Percentiles rank a stretch among this genome's conserved stretches.
Evolutionary conservation across 2,329 filamentous ascomycete genomes (phyloP).

Genomic region (Arthrinium phaeospermum): DNA sequence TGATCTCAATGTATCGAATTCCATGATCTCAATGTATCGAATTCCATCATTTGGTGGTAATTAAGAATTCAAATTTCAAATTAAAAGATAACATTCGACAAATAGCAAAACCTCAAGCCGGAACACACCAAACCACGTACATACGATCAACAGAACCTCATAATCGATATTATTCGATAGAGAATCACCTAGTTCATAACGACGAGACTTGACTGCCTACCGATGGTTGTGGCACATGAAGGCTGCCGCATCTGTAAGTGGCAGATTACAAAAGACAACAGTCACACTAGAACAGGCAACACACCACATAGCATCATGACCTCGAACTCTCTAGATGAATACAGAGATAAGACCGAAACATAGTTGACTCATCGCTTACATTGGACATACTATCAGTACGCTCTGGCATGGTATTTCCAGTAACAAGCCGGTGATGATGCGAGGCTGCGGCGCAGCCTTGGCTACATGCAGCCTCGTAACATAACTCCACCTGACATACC

Average conservation of each 20-base stretch:
- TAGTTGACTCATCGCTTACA: not conserved
- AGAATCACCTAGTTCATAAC: not conserved
- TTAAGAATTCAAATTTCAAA: too few species aligned
- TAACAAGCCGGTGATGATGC: not conserved
- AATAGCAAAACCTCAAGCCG: too few species aligned
- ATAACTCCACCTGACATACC: not conserved
- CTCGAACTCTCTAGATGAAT: too few species aligned
- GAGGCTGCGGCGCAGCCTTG: conserved; percentile 7
- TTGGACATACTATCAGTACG: not conserved
- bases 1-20: too few species aligned
- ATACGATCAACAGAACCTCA: not conserved
- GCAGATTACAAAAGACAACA: not conserved
- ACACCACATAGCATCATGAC: not conserved
- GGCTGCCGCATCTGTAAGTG: not conserved
- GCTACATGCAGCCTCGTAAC: conserved; percentile 1
- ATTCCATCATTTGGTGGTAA: too few species aligned
- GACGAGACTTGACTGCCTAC: not conserved
- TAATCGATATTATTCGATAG: fast-evolving
- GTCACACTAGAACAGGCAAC: not conserved
- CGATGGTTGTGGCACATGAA: not conserved
- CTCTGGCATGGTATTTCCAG: not conserved
- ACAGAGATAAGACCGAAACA: not conserved
- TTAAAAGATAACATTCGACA: too few species aligned
- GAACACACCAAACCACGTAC: too few species aligned
- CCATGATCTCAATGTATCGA: too few species aligned